Evolutionary conservation across 192 early-diverging fungal genomes (phyloP).

Genomic region (Rhizoclosmatium globosum): DNA sequence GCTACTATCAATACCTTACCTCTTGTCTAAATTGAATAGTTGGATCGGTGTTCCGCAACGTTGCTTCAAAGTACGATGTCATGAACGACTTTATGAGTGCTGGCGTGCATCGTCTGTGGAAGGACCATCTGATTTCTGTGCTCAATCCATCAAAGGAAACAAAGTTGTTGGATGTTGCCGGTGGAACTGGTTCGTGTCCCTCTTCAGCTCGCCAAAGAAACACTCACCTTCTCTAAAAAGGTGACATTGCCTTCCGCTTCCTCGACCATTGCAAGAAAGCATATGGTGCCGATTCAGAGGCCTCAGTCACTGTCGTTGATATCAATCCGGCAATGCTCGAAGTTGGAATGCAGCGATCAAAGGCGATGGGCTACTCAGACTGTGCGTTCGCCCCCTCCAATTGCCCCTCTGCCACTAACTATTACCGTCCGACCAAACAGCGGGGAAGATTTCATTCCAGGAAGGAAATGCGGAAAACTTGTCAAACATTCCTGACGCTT

Average conservation of each 20-base stretch:
- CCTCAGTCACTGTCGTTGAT: slow-evolving; percentile 88
- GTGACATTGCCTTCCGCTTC: slow-evolving; percentile 96
- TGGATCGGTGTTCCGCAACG: slow-evolving; percentile 89
- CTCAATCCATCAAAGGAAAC: slow-evolving; percentile 85
- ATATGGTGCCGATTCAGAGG: slow-evolving; percentile 62
- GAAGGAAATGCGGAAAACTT: slow-evolving; percentile 93
- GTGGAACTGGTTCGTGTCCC: slow-evolving; percentile 82
- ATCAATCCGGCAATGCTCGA: slow-evolving; percentile 97
- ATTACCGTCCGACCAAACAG: slow-evolving; percentile 27
- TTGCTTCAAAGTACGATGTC: slow-evolving; percentile 94
- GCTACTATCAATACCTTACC: no score
- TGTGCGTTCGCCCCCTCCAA: neutral
- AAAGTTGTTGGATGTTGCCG: slow-evolving; percentile 93
- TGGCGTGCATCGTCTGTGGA: slow-evolving; percentile 96
- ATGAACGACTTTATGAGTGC: slow-evolving; percentile 98
- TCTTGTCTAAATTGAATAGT: slow-evolving; percentile 60
- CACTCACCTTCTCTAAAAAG: slow-evolving; percentile 36
- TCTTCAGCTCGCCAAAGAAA: neutral
- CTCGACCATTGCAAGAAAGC: slow-evolving; percentile 80
- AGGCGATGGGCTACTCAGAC: slow-evolving; percentile 42
- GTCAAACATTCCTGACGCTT: slow-evolving; percentile 72
- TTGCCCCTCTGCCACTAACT: neutral
- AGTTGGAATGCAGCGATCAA: slow-evolving; percentile 77
- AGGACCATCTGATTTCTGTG: slow-evolving; percentile 87
- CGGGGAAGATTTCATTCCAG: slow-evolving; percentile 73